Evolutionary conservation across 2,329 filamentous ascomycete species (phyloP).

Genomic region (Lasiodiplodia citricola): DNA sequence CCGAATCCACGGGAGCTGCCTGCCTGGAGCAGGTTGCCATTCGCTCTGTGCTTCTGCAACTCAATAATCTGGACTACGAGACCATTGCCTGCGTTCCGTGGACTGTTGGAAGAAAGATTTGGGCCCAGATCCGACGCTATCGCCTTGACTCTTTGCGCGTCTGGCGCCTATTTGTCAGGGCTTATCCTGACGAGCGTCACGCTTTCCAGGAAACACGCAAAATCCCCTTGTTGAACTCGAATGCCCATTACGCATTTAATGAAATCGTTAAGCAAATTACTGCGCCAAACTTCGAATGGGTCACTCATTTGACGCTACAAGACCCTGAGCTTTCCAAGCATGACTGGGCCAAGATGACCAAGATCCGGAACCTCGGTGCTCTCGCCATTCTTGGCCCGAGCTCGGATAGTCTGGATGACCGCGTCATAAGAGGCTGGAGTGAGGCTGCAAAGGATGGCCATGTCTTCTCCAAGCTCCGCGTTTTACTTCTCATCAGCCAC

Average conservation of each 20-base stretch:
- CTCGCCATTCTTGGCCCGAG: not conserved
- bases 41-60: slow-evolving; percentile 20
- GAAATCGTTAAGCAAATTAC: slow-evolving; percentile 8
- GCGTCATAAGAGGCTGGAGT: slow-evolving; percentile 14
- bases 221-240: not conserved
- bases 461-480: slow-evolving; percentile 11
- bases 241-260: not conserved
- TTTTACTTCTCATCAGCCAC: not conserved
- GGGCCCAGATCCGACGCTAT: not conserved
- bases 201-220: slow-evolving; percentile 15
- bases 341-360: not conserved
- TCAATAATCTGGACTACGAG: slow-evolving; percentile 1
- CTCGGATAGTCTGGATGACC: slow-evolving; percentile 3
- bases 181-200: slow-evolving; percentile 12
- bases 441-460: not conserved
- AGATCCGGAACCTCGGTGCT: slow-evolving; percentile 13
- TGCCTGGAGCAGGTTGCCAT: slow-evolving; percentile 15
- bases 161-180: slow-evolving; percentile 17
- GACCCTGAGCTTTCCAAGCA: not conserved
- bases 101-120: slow-evolving; percentile 5
- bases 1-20: not conserved
- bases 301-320: slow-evolving; percentile 1
- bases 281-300: slow-evolving; percentile 17
- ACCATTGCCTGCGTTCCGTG: slow-evolving; percentile 18
- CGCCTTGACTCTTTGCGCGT: slow-evolving; percentile 15